Evolutionary conservation across 225 moss, liverwort and hornwort genomes (phyloP), one percentile per base, ranked within the genome.

Genomic region (Lunularia cruciata): DNA sequence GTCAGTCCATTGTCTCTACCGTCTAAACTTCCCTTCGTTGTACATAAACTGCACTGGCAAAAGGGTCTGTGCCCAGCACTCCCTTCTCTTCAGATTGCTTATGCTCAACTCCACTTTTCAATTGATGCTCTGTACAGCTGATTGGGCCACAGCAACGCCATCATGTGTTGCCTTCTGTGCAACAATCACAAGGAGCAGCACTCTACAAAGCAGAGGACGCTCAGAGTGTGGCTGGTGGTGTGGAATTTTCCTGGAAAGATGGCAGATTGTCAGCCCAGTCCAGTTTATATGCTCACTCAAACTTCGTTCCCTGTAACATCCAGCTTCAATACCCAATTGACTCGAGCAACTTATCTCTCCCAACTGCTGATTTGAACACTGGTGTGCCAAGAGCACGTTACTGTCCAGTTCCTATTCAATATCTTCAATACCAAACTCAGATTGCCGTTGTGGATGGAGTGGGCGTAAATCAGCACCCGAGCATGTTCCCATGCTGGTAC

Each of bases 221-320:
- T 54, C 68, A 49, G 32, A 57, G 39, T 51, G 31, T 26, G 6
- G 39, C 46, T 54, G 55, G 31, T 58, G 46, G 49, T 69, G 65
- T 64, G 30, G 76, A 67, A 25, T 45, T 58, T 65, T 57, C 57
- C 36, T 51, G 45, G 73, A 26, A 60, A 47, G 63, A 46, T 42
- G 14, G 56, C 31, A 25, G 52, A 78, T 47, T 53, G 39, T 73
- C 51, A 39, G 56, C 64, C 47, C 31, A 57, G 30, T 13, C 60
- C 73, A 35, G 69, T 51, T 45, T 56, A 71, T 53, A 53, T 67
- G 18, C 60, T 60, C 51, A 55, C 47, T 46, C 78, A 78, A 63
- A 69, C 58, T 61, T 71, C 49, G 59, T 52, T 48, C 33, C 48
- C 56, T n/a, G 70, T 52, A 34, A 39, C 31, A 1, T 61, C 15